Conservation (phyloP, 2,329 filamentous ascomycete genomes). For the Passalora sequoiae region DNA sequence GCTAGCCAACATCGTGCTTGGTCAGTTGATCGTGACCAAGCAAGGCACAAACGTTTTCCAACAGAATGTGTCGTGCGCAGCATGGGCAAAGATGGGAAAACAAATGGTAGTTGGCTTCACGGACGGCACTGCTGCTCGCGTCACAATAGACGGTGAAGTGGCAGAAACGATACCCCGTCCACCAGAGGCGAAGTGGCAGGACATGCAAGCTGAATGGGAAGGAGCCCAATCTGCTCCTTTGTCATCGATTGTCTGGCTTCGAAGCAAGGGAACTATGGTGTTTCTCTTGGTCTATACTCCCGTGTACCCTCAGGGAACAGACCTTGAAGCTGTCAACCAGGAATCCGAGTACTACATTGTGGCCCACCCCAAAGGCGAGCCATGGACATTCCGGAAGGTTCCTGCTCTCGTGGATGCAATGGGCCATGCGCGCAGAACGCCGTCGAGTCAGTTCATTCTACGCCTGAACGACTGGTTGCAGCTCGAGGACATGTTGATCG, state of each 20-base stretch:
- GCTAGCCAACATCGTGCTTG: constrained; percentile 69
- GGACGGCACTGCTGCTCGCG: constrained; percentile 74
- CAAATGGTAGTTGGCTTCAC: constrained; percentile 81
- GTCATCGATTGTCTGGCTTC: constrained; percentile 72
- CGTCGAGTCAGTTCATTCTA: constrained; percentile 71
- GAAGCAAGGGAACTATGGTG: constrained; percentile 44
- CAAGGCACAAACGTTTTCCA: constrained; percentile 60
- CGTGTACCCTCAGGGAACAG: constrained; percentile 22
- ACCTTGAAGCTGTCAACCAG: constrained; percentile 35
- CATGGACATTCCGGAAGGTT: constrained; percentile 61
- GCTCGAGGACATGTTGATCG: constrained; percentile 73
- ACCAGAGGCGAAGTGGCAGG: constrained; percentile 48
- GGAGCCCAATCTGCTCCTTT: constrained; percentile 21
- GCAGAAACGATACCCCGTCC: constrained; percentile 78
- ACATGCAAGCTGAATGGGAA: constrained; percentile 40
- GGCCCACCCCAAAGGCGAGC: constrained; percentile 56
- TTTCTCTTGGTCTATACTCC: constrained; percentile 72
- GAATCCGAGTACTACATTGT: constrained; percentile 74
- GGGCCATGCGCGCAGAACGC: constrained; percentile 52
- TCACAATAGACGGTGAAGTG: constrained; percentile 68
- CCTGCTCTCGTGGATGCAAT: constrained; percentile 59
- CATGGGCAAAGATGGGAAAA: constrained; percentile 91
- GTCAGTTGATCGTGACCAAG: constrained; percentile 54
- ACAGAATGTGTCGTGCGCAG: constrained; percentile 71
- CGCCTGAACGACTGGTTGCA: constrained; percentile 77